These are phyloP conservation scores for Dendrobium officinale DNA, from an alignment of 106 monocot genomes.

Conservation along the genomic window DNA sequence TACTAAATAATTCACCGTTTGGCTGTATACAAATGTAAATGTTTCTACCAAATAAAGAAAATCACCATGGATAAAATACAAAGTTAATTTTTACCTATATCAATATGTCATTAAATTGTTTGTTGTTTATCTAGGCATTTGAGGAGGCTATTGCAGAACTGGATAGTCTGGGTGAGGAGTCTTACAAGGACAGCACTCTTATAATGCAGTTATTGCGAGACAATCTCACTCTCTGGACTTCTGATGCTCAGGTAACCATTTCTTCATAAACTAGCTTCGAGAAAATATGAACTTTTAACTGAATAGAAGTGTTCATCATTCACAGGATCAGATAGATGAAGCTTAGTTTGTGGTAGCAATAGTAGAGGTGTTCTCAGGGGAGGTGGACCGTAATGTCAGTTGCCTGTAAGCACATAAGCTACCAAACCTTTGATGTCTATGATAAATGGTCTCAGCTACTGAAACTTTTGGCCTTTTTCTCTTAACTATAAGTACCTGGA, in stretches of 20 bases:
- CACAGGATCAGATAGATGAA: conserved; percentile 5
- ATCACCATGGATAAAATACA: too few relatives aligned
- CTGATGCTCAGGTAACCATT: conserved; percentile 9
- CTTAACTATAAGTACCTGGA: neutral
- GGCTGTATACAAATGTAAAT: too few relatives aligned
- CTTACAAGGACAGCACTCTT: conserved; percentile 21
- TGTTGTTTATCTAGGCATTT: conserved; percentile 15
- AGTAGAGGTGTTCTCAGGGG: neutral
- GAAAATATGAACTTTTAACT: neutral
- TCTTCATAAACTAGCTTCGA: neutral
- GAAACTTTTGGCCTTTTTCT: neutral
- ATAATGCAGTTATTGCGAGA: conserved; percentile 23
- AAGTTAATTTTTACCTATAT: neutral
- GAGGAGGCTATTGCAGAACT: conserved; percentile 17
- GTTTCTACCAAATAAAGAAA: too few relatives aligned
- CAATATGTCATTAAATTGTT: neutral
- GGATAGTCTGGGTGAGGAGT: conserved; percentile 14
- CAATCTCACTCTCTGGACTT: conserved; percentile 28
- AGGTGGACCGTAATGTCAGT: neutral
- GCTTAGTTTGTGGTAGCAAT: neutral
- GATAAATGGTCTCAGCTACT: neutral
- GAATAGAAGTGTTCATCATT: neutral
- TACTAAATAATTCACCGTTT: too few relatives aligned
- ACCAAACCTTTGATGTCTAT: neutral
- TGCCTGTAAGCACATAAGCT: conserved; percentile 5